These are phyloP conservation scores for Barnettozyma wickerhamii DNA, from an alignment of 805 yeast species.

Conservation along the genomic window DNA sequence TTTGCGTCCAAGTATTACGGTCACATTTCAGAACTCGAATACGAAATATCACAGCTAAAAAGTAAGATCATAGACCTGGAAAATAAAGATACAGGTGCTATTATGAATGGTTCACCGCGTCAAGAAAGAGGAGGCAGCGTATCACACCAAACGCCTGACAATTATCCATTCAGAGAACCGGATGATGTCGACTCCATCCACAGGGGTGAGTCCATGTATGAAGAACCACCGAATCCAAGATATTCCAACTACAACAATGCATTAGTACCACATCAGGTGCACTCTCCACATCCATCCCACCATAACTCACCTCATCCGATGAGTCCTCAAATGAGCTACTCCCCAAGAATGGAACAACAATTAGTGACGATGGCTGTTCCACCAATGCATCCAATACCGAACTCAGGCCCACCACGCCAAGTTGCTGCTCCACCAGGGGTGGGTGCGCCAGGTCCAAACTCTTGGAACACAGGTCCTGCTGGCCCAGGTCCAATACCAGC, in stretches of 20 bases:
- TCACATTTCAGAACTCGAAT: conserved; percentile 6
- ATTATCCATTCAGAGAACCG: background rate
- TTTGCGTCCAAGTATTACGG: conserved; percentile 5
- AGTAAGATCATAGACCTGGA: background rate
- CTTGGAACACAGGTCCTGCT: background rate
- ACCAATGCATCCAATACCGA: background rate
- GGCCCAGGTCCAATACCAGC: background rate
- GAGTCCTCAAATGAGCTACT: background rate
- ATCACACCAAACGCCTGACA: background rate
- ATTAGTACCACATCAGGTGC: background rate
- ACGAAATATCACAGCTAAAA: conserved; percentile 1
- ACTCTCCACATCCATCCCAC: background rate
- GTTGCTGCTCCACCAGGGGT: background rate
- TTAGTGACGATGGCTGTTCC: background rate
- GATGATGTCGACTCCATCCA: background rate
- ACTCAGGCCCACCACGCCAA: background rate
- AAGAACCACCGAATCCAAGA: background rate
- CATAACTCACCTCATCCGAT: background rate
- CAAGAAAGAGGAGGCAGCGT: background rate
- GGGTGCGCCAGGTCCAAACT: background rate
- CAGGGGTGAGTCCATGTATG: background rate
- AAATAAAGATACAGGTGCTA: background rate
- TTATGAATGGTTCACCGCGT: background rate
- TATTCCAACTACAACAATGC: background rate
- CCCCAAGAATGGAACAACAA: background rate